Percentiles rank a stretch among this genome's conserved stretches.
Conservation (phyloP, 495 filamentous ascomycete species). For the Penicillium fimorum region DNA sequence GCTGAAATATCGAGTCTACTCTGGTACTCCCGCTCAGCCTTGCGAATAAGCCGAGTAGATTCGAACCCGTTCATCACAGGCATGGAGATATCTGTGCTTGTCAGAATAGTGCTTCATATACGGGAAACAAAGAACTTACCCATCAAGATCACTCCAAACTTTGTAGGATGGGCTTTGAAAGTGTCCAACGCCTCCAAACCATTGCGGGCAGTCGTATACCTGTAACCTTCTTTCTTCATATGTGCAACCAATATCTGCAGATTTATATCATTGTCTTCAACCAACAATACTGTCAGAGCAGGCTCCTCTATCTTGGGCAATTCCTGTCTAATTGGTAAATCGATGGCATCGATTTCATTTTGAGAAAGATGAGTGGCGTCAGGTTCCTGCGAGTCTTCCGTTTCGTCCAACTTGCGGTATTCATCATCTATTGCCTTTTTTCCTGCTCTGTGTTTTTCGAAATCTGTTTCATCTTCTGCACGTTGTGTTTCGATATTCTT, state of each 20-base stretch:
- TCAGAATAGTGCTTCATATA: background rate
- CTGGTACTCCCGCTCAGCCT: conserved; percentile 53
- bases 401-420: no score
- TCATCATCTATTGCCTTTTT: no score
- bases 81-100: conserved; percentile 76
- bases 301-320: conserved; percentile 5
- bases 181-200: conserved; percentile 53
- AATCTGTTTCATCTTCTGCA: no score
- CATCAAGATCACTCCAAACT: conserved; percentile 51
- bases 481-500: no score
- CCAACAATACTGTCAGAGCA: conserved; percentile 26
- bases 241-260: conserved; percentile 32
- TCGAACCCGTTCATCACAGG: conserved; percentile 80
- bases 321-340: no score
- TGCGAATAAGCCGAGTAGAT: conserved; percentile 67
- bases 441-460: no score
- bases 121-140: conserved; percentile 26
- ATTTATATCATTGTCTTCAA: conserved; percentile 44
- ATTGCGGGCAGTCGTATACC: conserved; percentile 41
- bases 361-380: no score
- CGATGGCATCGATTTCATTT: no score
- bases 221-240: conserved; percentile 39
- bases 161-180: conserved; percentile 29
- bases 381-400: no score
- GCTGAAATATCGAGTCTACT: background rate